phyloP scores from a whole-genome alignment of 176 grass and related monocot genomes.

The Chloris gayana region DNA sequence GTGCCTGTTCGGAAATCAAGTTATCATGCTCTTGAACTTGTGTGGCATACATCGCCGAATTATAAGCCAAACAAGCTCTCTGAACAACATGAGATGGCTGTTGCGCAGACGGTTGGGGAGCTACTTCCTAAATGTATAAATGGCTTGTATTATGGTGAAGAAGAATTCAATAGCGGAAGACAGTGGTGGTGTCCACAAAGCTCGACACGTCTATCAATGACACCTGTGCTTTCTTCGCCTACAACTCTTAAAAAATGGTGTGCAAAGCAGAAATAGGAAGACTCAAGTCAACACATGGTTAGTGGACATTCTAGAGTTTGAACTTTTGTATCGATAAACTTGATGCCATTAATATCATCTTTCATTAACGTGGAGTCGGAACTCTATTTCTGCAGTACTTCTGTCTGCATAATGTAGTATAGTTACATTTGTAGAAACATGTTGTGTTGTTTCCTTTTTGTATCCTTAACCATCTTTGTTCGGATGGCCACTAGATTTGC shows the following conservation, averaged over 20 bases:
- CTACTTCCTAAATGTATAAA: background rate
- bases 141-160: background rate
- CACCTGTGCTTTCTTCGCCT: constrained; percentile 25
- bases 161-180: background rate
- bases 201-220: constrained; percentile 22
- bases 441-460: background rate
- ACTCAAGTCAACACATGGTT: background rate
- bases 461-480: background rate
- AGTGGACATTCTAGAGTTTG: no score
- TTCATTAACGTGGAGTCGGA: background rate
- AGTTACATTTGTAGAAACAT: background rate
- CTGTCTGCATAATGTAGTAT: no score
- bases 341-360: background rate
- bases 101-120: background rate
- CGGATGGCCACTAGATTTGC: no score
- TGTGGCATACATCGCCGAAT: background rate
- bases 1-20: background rate
- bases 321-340: background rate
- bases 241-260: constrained; percentile 19
- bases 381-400: background rate
- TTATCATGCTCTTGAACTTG: background rate
- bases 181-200: constrained; percentile 32
- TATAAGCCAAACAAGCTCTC: constrained; percentile 38
- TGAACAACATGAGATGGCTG: constrained; percentile 19
- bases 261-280: background rate